These are phyloP conservation scores for Thuidium tamariscinum DNA, from an alignment of 225 moss, liverwort and hornwort genomes.

Conservation along the genomic window DNA sequence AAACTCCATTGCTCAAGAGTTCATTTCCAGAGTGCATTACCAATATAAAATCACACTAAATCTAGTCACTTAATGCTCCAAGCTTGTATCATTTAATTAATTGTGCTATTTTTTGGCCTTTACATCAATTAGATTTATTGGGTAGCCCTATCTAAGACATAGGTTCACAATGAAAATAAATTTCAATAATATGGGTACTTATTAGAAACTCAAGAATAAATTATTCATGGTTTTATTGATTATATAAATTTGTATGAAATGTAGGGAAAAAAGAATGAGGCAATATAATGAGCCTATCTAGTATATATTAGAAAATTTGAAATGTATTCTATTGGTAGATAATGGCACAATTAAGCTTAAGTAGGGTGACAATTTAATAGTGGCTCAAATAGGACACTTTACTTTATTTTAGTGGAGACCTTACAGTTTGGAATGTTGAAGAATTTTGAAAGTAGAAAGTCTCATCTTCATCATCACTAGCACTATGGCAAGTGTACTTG, in stretches of 20 bases:
- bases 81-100: neutral
- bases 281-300: neutral
- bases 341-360: neutral
- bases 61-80: too few species aligned
- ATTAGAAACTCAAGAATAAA: neutral
- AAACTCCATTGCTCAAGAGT: rapidly evolving
- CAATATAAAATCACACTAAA: too few species aligned
- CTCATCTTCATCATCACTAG: neutral
- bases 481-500: rapidly evolving
- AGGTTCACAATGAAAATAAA: neutral
- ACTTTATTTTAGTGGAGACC: neutral
- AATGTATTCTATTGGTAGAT: neutral
- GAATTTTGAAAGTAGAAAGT: neutral
- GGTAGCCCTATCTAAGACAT: neutral
- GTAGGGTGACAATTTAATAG: neutral
- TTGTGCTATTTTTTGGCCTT: rapidly evolving
- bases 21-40: too few species aligned
- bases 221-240: neutral
- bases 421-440: neutral
- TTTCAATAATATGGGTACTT: neutral
- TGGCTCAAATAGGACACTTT: rapidly evolving
- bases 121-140: too few species aligned
- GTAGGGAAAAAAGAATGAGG: rapidly evolving
- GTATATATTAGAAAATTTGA: neutral
- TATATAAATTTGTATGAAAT: too few species aligned